Conservation (phyloP, 2,329 filamentous ascomycete species). For the Fusarium euwallaceae region DNA sequence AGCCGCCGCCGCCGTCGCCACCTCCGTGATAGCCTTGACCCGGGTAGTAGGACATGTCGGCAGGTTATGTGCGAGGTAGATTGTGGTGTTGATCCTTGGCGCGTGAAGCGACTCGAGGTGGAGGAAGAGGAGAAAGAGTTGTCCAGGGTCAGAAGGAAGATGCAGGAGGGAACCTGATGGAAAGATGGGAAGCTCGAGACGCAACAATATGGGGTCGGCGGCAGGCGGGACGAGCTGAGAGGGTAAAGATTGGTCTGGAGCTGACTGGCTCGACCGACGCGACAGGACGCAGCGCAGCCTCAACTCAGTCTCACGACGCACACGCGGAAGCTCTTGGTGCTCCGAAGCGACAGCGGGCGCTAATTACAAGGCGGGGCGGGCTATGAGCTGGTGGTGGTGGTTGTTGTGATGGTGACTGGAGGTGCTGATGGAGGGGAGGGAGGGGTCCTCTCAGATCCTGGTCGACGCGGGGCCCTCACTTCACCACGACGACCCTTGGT, state of each 20-base stretch:
- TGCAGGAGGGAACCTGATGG: constrained; percentile 24
- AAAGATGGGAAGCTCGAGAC: constrained; percentile 13
- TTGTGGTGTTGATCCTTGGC: constrained; percentile 8
- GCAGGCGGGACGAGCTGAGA: not conserved
- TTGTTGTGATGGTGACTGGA: not conserved
- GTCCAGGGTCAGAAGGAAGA: constrained; percentile 9
- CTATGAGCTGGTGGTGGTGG: not conserved
- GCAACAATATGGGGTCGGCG: constrained; percentile 26
- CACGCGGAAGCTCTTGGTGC: constrained; percentile 6
- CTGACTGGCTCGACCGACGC: not conserved
- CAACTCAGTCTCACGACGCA: constrained; percentile 14
- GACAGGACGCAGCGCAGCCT: constrained; percentile 1
- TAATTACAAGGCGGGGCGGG: constrained; percentile 28
- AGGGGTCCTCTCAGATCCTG: constrained; percentile 13
- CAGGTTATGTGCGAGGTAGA: constrained; percentile 12
- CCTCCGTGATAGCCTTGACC: constrained; percentile 57
- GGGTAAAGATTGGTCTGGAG: constrained; percentile 5
- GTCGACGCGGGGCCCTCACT: constrained; percentile 12
- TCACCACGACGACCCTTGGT: constrained; percentile 13
- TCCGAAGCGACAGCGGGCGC: constrained; percentile 25
- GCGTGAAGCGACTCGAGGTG: constrained; percentile 11
- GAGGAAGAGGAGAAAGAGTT: not conserved
- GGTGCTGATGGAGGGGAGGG: not conserved
- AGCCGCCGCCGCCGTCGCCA: constrained; percentile 42
- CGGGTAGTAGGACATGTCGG: constrained; percentile 56